phyloP scores from a whole-genome alignment of 2,329 filamentous ascomycete genomes.

The Aspergillus quadricinctus region DNA sequence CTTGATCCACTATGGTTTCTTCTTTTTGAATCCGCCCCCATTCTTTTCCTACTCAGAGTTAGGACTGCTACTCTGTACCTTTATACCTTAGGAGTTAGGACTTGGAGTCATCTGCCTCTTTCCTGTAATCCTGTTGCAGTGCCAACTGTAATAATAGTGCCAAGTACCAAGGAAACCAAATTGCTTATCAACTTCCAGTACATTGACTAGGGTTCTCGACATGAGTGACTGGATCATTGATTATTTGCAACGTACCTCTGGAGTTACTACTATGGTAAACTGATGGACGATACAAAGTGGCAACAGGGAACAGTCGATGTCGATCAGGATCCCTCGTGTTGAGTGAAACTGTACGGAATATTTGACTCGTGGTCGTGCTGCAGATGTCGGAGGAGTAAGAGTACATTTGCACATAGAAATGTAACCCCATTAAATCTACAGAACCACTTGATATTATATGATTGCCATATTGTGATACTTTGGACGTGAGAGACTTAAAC shows the following conservation, averaged over 20 bases:
- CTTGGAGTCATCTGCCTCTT: background rate
- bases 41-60: background rate
- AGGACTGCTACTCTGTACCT: too few relatives aligned
- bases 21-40: background rate
- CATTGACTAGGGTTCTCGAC: too few relatives aligned
- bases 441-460: too few relatives aligned
- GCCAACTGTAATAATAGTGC: too few relatives aligned
- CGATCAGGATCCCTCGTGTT: background rate
- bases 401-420: background rate
- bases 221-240: too few relatives aligned
- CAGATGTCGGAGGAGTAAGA: background rate
- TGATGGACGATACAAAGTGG: background rate
- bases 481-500: background rate
- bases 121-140: background rate
- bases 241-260: background rate
- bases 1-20: background rate
- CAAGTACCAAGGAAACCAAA: background rate
- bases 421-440: background rate
- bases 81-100: too few relatives aligned
- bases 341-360: background rate
- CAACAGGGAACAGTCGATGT: background rate
- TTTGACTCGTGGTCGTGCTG: background rate
- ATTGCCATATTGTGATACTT: background rate
- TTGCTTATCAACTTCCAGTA: background rate
- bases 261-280: background rate